phyloP scores from a whole-genome alignment of 805 yeast genomes.

The Ogataea parapolymorpha region DNA sequence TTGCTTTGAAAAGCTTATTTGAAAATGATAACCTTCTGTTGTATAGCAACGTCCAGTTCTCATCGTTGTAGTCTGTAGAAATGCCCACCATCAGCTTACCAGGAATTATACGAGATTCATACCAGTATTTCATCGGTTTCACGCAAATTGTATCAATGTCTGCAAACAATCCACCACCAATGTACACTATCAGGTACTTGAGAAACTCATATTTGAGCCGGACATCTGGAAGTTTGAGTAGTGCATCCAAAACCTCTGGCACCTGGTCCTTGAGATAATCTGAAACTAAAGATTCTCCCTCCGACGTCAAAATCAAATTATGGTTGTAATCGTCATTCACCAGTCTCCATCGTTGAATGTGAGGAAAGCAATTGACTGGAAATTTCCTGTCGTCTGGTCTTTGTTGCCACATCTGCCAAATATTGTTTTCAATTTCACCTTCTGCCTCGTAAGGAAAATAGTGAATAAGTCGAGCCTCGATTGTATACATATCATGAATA shows the following conservation, averaged over 20 bases:
- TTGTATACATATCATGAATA: constrained; percentile 22
- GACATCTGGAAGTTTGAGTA: constrained; percentile 44
- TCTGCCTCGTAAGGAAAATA: constrained; percentile 25
- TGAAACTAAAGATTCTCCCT: constrained; percentile 15
- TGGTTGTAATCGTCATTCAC: constrained; percentile 23
- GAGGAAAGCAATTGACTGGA: constrained; percentile 15
- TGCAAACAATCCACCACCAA: constrained; percentile 53
- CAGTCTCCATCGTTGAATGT: constrained; percentile 22
- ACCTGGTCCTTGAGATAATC: constrained; percentile 25
- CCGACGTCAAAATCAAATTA: constrained; percentile 18
- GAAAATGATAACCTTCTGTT: constrained; percentile 32
- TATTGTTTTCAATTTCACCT: constrained; percentile 27
- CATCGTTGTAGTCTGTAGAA: constrained; percentile 30
- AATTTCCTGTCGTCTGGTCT: constrained; percentile 23
- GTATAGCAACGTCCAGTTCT: constrained; percentile 31
- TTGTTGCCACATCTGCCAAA: constrained; percentile 30
- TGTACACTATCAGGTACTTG: constrained; percentile 45
- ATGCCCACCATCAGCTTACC: constrained; percentile 30
- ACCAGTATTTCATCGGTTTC: constrained; percentile 37
- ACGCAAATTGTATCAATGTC: constrained; percentile 53
- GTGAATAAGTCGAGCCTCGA: constrained; percentile 24
- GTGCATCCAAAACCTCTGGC: constrained; percentile 48
- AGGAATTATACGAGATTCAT: constrained; percentile 22
- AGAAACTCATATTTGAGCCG: constrained; percentile 51
- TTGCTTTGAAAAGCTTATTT: constrained; percentile 28